Base-by-base conservation (phyloP, 108 stramenopile genomes). In the Pinguiococcus pyrenoidosus region DNA sequence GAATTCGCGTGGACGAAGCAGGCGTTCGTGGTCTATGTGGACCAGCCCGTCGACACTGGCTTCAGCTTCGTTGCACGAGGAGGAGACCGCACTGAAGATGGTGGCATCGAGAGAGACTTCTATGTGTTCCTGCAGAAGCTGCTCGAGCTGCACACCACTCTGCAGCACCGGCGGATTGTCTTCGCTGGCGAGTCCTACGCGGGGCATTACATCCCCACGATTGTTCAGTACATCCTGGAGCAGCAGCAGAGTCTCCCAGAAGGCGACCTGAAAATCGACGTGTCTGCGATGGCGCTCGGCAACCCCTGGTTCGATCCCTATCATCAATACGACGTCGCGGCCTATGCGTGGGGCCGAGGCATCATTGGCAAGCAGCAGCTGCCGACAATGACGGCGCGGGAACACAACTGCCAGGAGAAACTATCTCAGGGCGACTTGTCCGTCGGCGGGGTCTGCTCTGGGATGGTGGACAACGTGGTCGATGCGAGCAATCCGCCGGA, bases 101-200 rank as follows among this genome's bases (percentile, higher is more conserved):
- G n/a, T n/a, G n/a, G n/a, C n/a, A n/a, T n/a, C n/a, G n/a, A n/a
- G n/a, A n/a, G n/a, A n/a, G n/a, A n/a, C n/a, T n/a, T n/a, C n/a
- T n/a, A n/a, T n/a, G n/a, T n/a, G 49, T 92, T 90, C 57, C 56
- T 95, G 21, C 69, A 69, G 46, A 68, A 82, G 24, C 86, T 83
- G 43, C 72, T 90, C 28, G 30, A 76, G 32, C 56, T 89, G 12
- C 83, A 89, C 55, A 29, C 36, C 1, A 76, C 78, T 60, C 76
- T 79, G 63, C n/a, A n/a, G 20, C 53, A 54, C 61, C 76, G 89
- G 21, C 72, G 75, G 13, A 45, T 95, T 18, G 87, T 68, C 57
- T 92, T 95, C 52, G 68, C 83, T 9, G 93, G 89, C 37, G 93
- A 95, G 59, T 83, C 81, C 9, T 88, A 95, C 59, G 89, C 89